Conservation (phyloP, 257 asterid genomes). For the Cruciata laevipes region DNA sequence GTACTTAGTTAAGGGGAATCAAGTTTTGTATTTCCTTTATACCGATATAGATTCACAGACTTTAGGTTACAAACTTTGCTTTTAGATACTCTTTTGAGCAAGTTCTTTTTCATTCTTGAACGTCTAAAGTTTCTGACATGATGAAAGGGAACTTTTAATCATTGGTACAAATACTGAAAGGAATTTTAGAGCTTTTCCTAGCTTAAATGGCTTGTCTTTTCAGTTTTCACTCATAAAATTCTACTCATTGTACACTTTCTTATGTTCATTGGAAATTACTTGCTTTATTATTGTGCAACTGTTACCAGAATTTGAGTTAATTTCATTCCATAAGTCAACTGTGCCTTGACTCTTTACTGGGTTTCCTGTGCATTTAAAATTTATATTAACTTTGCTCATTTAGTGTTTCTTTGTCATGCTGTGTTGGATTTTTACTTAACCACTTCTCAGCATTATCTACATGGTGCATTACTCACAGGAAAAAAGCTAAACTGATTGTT, state of each 20-base stretch:
- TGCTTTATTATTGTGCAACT: background rate
- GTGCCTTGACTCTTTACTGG: background rate
- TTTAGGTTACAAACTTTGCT: background rate
- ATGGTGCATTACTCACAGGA: conserved; percentile 81
- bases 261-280: background rate
- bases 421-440: conserved; percentile 38
- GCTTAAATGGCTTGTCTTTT: background rate
- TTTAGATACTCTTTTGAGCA: background rate
- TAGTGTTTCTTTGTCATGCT: no score
- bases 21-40: background rate
- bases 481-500: conserved; percentile 83
- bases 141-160: background rate
- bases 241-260: background rate
- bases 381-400: no score
- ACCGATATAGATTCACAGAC: background rate
- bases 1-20: background rate
- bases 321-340: background rate
- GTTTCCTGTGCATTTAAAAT: background rate
- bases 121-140: background rate
- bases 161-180: background rate
- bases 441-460: conserved; percentile 65
- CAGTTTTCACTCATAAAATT: background rate
- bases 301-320: background rate
- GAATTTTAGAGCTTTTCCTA: background rate
- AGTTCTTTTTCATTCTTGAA: background rate